Evolutionary conservation across 148 eudicot species (phyloP).

Genomic region (Rhododendron simsii): DNA sequence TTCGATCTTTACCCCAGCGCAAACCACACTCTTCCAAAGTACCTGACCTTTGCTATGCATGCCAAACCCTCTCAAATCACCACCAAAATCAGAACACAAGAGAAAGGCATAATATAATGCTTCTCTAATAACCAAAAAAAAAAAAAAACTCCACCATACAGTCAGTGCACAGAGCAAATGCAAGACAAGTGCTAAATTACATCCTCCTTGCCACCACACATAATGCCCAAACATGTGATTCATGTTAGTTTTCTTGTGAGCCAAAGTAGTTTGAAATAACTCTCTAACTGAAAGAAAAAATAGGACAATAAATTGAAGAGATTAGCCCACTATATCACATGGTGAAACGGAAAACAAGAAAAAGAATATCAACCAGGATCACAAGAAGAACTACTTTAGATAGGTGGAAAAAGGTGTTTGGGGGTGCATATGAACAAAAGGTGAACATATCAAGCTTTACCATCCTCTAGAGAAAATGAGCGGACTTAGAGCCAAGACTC

Average conservation of each 20-base stretch:
- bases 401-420: neutral
- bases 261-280: neutral
- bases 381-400: neutral
- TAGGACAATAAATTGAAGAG: neutral
- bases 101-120: neutral
- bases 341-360: neutral
- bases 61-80: neutral
- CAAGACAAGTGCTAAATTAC: neutral
- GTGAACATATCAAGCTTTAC: neutral
- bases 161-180: neutral
- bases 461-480: neutral
- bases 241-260: neutral
- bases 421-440: neutral
- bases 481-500: neutral
- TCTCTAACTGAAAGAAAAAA: neutral
- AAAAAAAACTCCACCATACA: neutral
- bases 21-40: neutral
- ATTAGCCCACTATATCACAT: neutral
- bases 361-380: neutral
- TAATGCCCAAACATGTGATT: neutral
- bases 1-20: neutral
- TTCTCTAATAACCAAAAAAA: neutral
- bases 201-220: neutral
- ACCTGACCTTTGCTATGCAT: neutral
- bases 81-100: neutral